phyloP scores from a whole-genome alignment of 148 eudicot genomes.

The Chenopodium quinoa region DNA sequence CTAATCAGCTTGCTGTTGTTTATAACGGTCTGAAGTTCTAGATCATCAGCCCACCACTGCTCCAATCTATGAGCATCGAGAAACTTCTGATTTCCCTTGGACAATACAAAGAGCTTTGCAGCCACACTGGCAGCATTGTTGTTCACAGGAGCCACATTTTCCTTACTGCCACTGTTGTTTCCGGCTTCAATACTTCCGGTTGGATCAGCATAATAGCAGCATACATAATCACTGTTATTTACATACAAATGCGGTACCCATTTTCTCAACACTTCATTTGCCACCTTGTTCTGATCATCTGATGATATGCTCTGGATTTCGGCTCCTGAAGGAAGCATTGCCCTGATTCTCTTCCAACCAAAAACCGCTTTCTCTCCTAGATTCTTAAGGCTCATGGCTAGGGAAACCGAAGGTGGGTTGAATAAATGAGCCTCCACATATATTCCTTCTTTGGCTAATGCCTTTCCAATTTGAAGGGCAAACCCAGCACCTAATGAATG shows the following conservation, averaged over 20 bases:
- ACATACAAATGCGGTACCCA: slow-evolving; percentile 86
- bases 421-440: slow-evolving; percentile 83
- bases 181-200: slow-evolving; percentile 25
- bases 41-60: slow-evolving; percentile 97
- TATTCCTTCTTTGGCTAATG: slow-evolving; percentile 71
- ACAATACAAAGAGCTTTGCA: slow-evolving; percentile 76
- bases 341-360: slow-evolving; percentile 61
- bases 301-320: slow-evolving; percentile 27
- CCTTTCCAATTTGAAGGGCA: slow-evolving; percentile 82
- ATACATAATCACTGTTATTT: slow-evolving; percentile 81
- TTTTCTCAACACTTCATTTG: slow-evolving; percentile 30
- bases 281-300: slow-evolving; percentile 25
- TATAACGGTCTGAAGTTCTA: slow-evolving; percentile 66
- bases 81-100: slow-evolving; percentile 87
- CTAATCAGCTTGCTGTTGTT: slow-evolving; percentile 75
- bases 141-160: slow-evolving; percentile 42
- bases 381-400: slow-evolving; percentile 64
- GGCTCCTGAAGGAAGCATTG: slow-evolving; percentile 64
- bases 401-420: slow-evolving; percentile 86
- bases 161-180: slow-evolving; percentile 33
- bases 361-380: slow-evolving; percentile 72
- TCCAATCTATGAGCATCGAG: slow-evolving; percentile 83
- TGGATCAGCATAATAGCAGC: slow-evolving; percentile 72
- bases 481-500: slow-evolving; percentile 91
- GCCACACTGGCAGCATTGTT: slow-evolving; percentile 25